These are phyloP conservation scores for Capronia americana DNA, from an alignment of 2,329 filamentous ascomycete genomes.

Conservation along the genomic window DNA sequence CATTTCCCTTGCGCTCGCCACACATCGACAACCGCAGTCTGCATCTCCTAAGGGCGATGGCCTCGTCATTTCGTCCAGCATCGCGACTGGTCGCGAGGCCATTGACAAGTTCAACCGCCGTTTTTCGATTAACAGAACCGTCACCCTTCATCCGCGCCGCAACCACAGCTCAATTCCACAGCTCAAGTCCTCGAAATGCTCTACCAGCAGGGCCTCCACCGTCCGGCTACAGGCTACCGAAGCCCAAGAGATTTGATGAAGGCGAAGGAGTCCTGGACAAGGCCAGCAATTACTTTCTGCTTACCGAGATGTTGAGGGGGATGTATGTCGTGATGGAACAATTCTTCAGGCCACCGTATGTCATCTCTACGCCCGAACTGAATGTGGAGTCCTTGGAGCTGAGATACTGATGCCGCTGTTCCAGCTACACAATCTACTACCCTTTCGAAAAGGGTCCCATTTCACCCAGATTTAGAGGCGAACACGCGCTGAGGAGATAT, in stretches of 20 bases:
- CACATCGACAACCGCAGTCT: slow-evolving; percentile 34
- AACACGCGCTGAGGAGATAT: slow-evolving; percentile 95
- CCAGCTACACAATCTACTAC: slow-evolving; percentile 96
- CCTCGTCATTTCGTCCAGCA: slow-evolving; percentile 51
- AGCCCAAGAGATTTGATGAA: slow-evolving; percentile 79
- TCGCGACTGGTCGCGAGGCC: slow-evolving; percentile 53
- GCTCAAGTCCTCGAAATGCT: slow-evolving; percentile 65
- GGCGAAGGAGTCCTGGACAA: slow-evolving; percentile 80
- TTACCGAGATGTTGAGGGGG: slow-evolving; percentile 93
- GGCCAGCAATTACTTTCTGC: slow-evolving; percentile 89
- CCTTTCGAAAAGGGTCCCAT: slow-evolving; percentile 99
- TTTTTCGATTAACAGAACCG: slow-evolving; percentile 42
- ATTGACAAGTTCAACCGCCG: slow-evolving; percentile 43
- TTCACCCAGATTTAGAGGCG: slow-evolving; percentile 95
- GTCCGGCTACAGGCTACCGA: slow-evolving; percentile 77
- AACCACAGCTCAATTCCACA: slow-evolving; percentile 67
- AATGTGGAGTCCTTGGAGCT: background rate
- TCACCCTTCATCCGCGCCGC: slow-evolving; percentile 52
- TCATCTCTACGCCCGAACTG: slow-evolving; percentile 43
- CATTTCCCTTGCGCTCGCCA: slow-evolving; percentile 33
- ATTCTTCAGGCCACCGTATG: slow-evolving; percentile 97
- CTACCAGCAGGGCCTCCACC: slow-evolving; percentile 79
- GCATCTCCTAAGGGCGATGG: slow-evolving; percentile 47
- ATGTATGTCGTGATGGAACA: slow-evolving; percentile 99
- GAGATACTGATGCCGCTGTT: slow-evolving; percentile 9